Base-by-base conservation (phyloP, 108 stramenopile species). In the Cylindrotheca fusiformis region DNA sequence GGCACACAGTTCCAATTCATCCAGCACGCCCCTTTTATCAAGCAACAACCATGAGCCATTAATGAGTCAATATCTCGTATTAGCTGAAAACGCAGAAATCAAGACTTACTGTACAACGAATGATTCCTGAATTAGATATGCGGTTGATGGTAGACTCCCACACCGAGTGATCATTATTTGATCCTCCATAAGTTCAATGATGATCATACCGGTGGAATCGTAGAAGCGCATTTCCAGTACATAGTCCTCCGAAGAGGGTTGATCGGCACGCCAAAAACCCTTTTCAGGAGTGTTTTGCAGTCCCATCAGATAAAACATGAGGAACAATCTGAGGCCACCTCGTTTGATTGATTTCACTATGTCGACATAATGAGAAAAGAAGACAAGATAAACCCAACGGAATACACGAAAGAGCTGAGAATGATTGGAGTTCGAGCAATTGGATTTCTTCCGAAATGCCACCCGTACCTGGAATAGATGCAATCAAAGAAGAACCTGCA, bases 271-370 rank as follows among this genome's bases (percentile, higher is more conserved):
- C 90, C 90, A 91, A n/a, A 81, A 57, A 8, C 64, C 56, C 26
- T 51, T 45, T 33, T 91, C 85, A 2, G 90, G 90, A 32, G 84
- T 88, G 63, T 91, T 91, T 62, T 85, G 83, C 64, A 84, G 52
- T 2, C 90, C 90, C 80, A 91, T 78, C n/a, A 87, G 31, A 52
- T 85, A 91, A 52, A 91, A 77, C 58, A 65, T 80, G 36, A 82
- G 70, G 45, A 85, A 88, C 24, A 91, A 54, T 5, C 90, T 67
- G 4, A 87, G 58, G n/a, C 86, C 90, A n/a, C 90, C 90, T 4
- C 71, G 73, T 65, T 91, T 91, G 64, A 91, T 61, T 18, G 82
- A 74, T 80, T 84, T 72, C 6, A 80, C 87, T 67, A 44, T 44
- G 22, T 8, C n/a, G 8, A 52, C 20, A 24, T 52, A n/a, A 52